These are phyloP conservation scores for Citrus cavaleriei DNA, from an alignment of 345 rosid genomes.

Conservation along the genomic window DNA sequence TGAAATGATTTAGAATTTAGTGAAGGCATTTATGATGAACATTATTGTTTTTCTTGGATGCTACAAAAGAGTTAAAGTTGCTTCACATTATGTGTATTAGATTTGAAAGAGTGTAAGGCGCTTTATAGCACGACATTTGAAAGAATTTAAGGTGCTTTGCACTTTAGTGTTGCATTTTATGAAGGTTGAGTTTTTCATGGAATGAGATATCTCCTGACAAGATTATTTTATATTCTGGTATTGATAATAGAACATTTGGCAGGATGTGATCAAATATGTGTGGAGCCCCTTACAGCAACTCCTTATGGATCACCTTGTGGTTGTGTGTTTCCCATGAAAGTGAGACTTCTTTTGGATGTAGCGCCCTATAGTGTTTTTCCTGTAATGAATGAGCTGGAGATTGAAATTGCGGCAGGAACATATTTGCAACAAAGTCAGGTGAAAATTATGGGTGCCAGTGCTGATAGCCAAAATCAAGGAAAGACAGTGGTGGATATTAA, in stretches of 20 bases:
- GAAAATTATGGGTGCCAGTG: slow-evolving; percentile 95
- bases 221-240: slow-evolving; percentile 7
- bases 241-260: slow-evolving; percentile 28
- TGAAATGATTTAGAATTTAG: not conserved
- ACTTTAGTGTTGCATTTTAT: not conserved
- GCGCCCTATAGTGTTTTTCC: slow-evolving; percentile 88
- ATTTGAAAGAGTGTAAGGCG: not conserved
- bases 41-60: not conserved
- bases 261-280: slow-evolving; percentile 92
- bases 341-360: slow-evolving; percentile 74
- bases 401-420: slow-evolving; percentile 91
- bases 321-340: slow-evolving; percentile 96
- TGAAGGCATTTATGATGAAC: not conserved
- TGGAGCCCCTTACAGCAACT: slow-evolving; percentile 84
- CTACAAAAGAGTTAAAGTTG: not conserved
- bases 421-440: slow-evolving; percentile 97
- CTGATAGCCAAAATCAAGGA: slow-evolving; percentile 89
- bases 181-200: not conserved
- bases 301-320: slow-evolving; percentile 97
- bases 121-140: not conserved
- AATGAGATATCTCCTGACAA: not conserved
- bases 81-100: not conserved
- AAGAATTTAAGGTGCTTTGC: not conserved
- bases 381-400: slow-evolving; percentile 81
- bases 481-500: slow-evolving; percentile 79